phyloP scores from a whole-genome alignment of 768 basidiomycete species.

The Porphyrellus cyaneotinctus region DNA sequence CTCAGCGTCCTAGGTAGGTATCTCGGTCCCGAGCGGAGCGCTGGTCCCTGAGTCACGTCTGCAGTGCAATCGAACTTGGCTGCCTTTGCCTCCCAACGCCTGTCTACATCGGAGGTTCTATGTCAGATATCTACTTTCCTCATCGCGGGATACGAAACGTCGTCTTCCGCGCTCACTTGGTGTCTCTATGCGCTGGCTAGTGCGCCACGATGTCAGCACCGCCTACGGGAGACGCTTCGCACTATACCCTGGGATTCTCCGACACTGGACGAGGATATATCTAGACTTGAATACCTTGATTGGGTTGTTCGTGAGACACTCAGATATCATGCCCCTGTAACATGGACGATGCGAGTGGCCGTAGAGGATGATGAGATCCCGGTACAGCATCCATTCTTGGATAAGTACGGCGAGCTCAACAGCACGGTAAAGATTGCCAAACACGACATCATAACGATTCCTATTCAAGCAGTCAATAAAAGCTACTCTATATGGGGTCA shows the following conservation, averaged over 20 bases:
- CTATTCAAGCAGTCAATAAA: slow-evolving; percentile 59
- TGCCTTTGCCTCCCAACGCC: slow-evolving; percentile 40
- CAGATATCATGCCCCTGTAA: slow-evolving; percentile 53
- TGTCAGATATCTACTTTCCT: slow-evolving; percentile 65
- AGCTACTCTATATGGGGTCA: slow-evolving; percentile 54
- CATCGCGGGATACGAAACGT: slow-evolving; percentile 63
- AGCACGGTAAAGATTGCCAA: slow-evolving; percentile 38
- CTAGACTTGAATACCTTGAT: slow-evolving; percentile 54
- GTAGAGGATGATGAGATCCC: slow-evolving; percentile 50
- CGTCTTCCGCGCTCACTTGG: slow-evolving; percentile 57
- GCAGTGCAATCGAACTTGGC: slow-evolving; percentile 59
- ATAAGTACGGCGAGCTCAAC: slow-evolving; percentile 30
- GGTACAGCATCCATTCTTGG: slow-evolving; percentile 33
- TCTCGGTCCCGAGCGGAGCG: background rate
- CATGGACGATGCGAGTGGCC: slow-evolving; percentile 56
- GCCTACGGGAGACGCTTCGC: slow-evolving; percentile 44
- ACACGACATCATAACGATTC: slow-evolving; percentile 57
- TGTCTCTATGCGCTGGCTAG: slow-evolving; percentile 54
- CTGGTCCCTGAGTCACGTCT: background rate
- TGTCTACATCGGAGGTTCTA: slow-evolving; percentile 54
- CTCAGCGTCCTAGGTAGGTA: slow-evolving; percentile 52
- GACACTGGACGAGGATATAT: slow-evolving; percentile 28
- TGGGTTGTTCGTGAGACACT: slow-evolving; percentile 57
- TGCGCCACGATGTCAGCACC: slow-evolving; percentile 41
- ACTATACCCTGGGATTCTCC: slow-evolving; percentile 20